These are phyloP conservation scores for Keithomyces neogunnii DNA, from an alignment of 2,329 filamentous ascomycete species.

Conservation along the genomic window DNA sequence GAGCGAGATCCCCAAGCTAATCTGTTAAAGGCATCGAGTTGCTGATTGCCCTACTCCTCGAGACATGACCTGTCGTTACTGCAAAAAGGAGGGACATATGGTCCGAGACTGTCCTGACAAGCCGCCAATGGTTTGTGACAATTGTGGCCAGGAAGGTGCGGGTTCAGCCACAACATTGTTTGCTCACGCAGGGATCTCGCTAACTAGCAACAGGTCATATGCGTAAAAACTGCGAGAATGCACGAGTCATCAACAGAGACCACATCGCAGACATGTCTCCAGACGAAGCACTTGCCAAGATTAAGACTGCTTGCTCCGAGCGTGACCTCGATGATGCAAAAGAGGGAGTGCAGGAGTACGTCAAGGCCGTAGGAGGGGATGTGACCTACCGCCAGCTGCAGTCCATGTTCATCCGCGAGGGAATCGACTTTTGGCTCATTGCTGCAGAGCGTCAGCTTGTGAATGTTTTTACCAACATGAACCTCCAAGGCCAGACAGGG, in stretches of 20 bases:
- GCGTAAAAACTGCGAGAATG: slow-evolving; percentile 46
- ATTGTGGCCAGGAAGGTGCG: slow-evolving; percentile 53
- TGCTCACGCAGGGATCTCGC: background rate
- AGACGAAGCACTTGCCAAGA: slow-evolving; percentile 50
- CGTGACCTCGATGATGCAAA: slow-evolving; percentile 57
- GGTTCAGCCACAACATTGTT: background rate
- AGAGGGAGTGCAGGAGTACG: slow-evolving; percentile 48
- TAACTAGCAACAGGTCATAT: slow-evolving; percentile 40
- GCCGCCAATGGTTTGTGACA: slow-evolving; percentile 46
- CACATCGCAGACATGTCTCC: slow-evolving; percentile 37
- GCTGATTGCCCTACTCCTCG: slow-evolving; percentile 26
- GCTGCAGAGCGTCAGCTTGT: slow-evolving; percentile 49
- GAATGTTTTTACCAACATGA: slow-evolving; percentile 58
- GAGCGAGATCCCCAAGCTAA: slow-evolving; percentile 3
- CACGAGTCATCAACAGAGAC: slow-evolving; percentile 49
- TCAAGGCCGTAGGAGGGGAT: slow-evolving; percentile 47
- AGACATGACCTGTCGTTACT: slow-evolving; percentile 32
- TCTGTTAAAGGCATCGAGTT: slow-evolving; percentile 17
- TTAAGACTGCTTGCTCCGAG: slow-evolving; percentile 42
- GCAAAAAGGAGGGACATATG: slow-evolving; percentile 43
- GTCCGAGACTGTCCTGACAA: slow-evolving; percentile 55
- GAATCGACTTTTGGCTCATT: slow-evolving; percentile 52
- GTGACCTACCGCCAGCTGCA: slow-evolving; percentile 55
- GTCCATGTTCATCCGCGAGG: slow-evolving; percentile 44
- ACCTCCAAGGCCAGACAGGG: slow-evolving; percentile 58